Conservation (phyloP, 78 protist species). For the Chrysochromulina parva region DNA sequence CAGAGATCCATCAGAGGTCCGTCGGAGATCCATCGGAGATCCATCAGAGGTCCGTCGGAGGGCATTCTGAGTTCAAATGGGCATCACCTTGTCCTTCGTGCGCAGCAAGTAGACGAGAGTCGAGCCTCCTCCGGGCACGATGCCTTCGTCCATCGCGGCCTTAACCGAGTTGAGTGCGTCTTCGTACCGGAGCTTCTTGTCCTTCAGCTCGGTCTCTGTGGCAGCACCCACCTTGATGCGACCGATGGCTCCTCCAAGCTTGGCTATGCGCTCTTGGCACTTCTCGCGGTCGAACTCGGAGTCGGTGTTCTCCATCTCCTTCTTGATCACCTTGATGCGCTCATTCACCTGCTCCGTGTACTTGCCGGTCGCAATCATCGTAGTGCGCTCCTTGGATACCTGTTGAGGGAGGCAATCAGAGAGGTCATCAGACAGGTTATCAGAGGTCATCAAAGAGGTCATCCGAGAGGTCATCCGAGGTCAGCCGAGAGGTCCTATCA, state of each 20-base stretch:
- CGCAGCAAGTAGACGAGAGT: background rate
- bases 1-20: too few relatives aligned
- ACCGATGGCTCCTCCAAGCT: conserved; percentile 6
- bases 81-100: background rate
- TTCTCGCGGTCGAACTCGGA: conserved; percentile 24
- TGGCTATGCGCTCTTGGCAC: conserved; percentile 25
- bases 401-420: too few relatives aligned
- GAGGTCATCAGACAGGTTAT: too few relatives aligned
- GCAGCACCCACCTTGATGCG: conserved; percentile 37
- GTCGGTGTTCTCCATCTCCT: background rate
- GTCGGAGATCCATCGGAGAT: too few relatives aligned
- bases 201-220: conserved; percentile 32
- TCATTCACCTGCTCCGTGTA: background rate
- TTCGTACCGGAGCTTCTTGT: conserved; percentile 31
- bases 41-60: too few relatives aligned
- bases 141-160: conserved; percentile 22
- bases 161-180: conserved; percentile 29
- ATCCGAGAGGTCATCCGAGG: too few relatives aligned
- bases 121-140: conserved; percentile 36
- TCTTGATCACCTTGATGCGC: background rate
- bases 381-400: conserved; percentile 36
- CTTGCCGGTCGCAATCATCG: conserved; percentile 3
- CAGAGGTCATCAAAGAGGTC: too few relatives aligned
- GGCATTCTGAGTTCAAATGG: too few relatives aligned
- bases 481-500: too few relatives aligned